Percentiles rank a stretch among this genome's conserved stretches.
phyloP scores from a whole-genome alignment of 345 rosid species.

The Isatis tinctoria region DNA sequence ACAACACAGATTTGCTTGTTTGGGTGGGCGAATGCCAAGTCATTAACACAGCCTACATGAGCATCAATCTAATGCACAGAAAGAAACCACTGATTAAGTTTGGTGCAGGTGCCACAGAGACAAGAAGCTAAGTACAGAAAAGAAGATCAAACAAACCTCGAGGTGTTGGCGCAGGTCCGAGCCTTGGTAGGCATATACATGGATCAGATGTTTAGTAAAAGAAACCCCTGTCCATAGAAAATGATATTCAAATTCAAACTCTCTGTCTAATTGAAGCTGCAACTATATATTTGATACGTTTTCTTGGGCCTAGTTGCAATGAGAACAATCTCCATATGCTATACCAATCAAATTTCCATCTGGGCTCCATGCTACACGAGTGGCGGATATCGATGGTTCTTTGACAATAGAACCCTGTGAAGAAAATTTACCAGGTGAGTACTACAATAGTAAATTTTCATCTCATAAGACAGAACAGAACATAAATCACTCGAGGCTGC shows the following conservation, averaged over 20 bases:
- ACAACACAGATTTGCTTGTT: constrained; percentile 45
- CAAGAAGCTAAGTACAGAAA: not conserved
- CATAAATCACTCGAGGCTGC: not conserved
- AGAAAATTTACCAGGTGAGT: constrained; percentile 11
- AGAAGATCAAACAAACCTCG: constrained; percentile 40
- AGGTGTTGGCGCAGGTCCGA: constrained; percentile 59
- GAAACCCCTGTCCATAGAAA: constrained; percentile 53
- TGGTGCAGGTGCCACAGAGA: not conserved
- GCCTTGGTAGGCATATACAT: constrained; percentile 55
- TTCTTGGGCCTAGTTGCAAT: not conserved
- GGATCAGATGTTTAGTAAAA: constrained; percentile 65
- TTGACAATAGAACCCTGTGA: constrained; percentile 44
- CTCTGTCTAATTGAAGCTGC: constrained; percentile 18
- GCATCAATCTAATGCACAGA: constrained; percentile 56
- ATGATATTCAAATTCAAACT: constrained; percentile 12
- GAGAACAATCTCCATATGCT: not conserved
- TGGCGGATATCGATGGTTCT: constrained; percentile 52
- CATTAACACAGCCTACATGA: constrained; percentile 73
- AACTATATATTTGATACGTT: not conserved
- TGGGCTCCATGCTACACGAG: constrained; percentile 68
- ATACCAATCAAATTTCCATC: constrained; percentile 67
- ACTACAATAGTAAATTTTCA: not conserved
- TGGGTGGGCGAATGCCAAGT: constrained; percentile 62
- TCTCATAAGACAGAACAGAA: constrained; percentile 2
- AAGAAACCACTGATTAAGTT: not conserved